Conservation (phyloP, 345 rosid species). For the Brassica nigra region DNA sequence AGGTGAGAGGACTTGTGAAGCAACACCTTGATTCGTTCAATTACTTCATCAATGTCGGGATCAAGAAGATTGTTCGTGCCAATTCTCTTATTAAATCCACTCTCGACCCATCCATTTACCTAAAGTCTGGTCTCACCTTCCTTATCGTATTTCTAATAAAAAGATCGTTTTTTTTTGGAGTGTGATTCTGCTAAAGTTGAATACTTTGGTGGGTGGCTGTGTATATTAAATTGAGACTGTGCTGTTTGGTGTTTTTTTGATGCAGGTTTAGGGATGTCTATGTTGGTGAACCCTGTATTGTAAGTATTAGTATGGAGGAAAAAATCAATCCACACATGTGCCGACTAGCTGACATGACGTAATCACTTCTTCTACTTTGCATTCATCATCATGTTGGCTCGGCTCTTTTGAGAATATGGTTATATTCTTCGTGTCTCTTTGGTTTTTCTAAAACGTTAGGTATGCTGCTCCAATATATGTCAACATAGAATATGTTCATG, state of each 20-base stretch:
- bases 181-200: too few relatives aligned
- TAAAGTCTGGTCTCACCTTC: constrained; percentile 43
- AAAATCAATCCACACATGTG: constrained; percentile 70
- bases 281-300: constrained; percentile 64
- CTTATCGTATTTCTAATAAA: background rate
- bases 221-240: background rate
- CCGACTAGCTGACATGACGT: constrained; percentile 85
- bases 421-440: background rate
- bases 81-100: constrained; percentile 58
- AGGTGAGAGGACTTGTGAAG: constrained; percentile 95
- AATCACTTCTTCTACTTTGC: constrained; percentile 31
- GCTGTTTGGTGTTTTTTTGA: background rate
- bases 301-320: constrained; percentile 39
- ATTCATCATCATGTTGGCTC: too few relatives aligned
- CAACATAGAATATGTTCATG: constrained; percentile 67
- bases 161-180: too few relatives aligned
- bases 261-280: constrained; percentile 75
- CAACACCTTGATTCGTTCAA: constrained; percentile 90
- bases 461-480: constrained; percentile 86
- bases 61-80: constrained; percentile 83
- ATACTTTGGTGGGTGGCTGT: too few relatives aligned
- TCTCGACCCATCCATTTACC: constrained; percentile 56
- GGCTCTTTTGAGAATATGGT: constrained; percentile 7
- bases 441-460: constrained; percentile 30
- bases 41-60: constrained; percentile 74